Evolutionary conservation across 257 asterid genomes (phyloP).

Genomic region (Solanum chmielewskii): DNA sequence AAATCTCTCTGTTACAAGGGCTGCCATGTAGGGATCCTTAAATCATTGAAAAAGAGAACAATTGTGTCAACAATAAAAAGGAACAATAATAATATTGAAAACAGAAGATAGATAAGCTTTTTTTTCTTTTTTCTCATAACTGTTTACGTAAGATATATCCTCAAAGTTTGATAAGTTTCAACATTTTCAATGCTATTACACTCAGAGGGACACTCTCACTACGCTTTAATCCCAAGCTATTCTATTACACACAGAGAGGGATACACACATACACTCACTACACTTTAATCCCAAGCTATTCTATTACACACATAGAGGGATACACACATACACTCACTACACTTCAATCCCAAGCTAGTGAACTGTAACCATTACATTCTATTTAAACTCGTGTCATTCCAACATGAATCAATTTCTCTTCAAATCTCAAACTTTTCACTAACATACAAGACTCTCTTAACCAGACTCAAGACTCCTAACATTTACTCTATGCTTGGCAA

Average conservation of each 20-base stretch:
- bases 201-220: not conserved
- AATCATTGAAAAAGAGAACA: not conserved
- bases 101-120: not conserved
- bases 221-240: not conserved
- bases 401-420: not conserved
- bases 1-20: slow-evolving; percentile 73
- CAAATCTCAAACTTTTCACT: not conserved
- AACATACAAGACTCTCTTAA: not conserved
- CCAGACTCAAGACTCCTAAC: not conserved
- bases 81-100: not conserved
- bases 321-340: not conserved
- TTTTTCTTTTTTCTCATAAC: not conserved
- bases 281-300: not conserved
- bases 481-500: not conserved
- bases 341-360: not conserved
- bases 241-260: not conserved
- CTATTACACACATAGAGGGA: not conserved
- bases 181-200: not conserved
- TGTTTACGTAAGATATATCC: not conserved
- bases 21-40: slow-evolving; percentile 93
- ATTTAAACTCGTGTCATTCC: not conserved
- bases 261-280: not conserved
- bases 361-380: not conserved
- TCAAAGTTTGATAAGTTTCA: not conserved
- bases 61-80: not conserved